Base-by-base conservation (phyloP, 208 protist genomes). In the Balamuthia mandrillaris region DNA sequence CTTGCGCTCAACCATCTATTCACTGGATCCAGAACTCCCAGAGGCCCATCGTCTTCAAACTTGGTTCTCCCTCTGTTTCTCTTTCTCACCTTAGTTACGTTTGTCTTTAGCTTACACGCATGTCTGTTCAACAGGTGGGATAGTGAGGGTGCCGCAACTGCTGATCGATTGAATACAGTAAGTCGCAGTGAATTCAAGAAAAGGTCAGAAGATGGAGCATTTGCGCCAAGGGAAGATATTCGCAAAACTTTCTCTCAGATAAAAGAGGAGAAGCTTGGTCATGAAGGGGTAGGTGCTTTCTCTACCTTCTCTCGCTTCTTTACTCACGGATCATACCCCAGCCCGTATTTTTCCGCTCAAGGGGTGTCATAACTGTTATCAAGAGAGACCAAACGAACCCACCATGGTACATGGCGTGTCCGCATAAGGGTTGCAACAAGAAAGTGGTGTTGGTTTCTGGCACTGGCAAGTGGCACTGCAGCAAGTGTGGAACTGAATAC, bases 361-460 rank as follows among this genome's bases (percentile, higher is more conserved):
- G n/a, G n/a, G n/a, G n/a, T n/a, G n/a, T n/a, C n/a, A n/a, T n/a
- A n/a, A n/a, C n/a, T 39, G 45, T 27, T 7, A 78, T 72, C 61
- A 70, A 81, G 84, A 42, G 70, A n/a, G 56, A 52, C 60, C 16
- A 35, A 3, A 83, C 86, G 44, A 44, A 72, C 24, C 78, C 70
- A 6, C 61, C 47, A 33, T 87, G 61, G 47, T 89, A 89, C 56
- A 51, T 60, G 5, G 87, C 87, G 4, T 82, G 86, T 45, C 60
- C 81, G 12, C 21, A 10, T 49, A 65, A 78, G 52, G 63, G 10
- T 3, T 86, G 81, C 65, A 78, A 74, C 63, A 84, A 85, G 56
- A 85, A 79, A 37, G 77, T 79, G 1, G 45, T 42, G 21, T 1
- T 37, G 70, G 35, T 79, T 10, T 31, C 35, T 42, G 75, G 86